Evolutionary conservation across 2,329 filamentous ascomycete species (phyloP).

Genomic region (Epichloe gansuensis): DNA sequence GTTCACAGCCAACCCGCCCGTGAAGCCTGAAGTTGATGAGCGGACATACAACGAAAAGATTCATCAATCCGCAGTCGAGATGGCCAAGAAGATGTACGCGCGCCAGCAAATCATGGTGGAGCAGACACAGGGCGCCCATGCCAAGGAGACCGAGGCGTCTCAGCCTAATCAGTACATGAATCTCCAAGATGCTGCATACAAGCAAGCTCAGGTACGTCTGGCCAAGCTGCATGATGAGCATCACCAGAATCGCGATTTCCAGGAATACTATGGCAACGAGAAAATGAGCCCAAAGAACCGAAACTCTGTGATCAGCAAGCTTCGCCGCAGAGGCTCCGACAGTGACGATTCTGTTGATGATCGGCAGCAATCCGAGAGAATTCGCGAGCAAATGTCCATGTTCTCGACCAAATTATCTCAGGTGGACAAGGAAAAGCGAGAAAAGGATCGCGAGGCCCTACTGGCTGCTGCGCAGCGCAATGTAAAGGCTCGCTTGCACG

Average conservation of each 20-base stretch:
- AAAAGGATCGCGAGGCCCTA: slow-evolving; percentile 61
- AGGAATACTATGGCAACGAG: slow-evolving; percentile 62
- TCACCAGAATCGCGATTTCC: slow-evolving; percentile 48
- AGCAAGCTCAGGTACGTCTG: slow-evolving; percentile 70
- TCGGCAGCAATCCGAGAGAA: slow-evolving; percentile 56
- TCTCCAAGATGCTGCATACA: slow-evolving; percentile 78
- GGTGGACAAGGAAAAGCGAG: slow-evolving; percentile 61
- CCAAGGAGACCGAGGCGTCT: slow-evolving; percentile 17
- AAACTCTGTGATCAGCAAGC: slow-evolving; percentile 41
- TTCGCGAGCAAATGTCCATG: slow-evolving; percentile 67
- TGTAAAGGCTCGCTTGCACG: slow-evolving; percentile 65
- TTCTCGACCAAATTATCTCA: slow-evolving; percentile 57
- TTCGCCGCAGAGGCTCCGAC: slow-evolving; percentile 47
- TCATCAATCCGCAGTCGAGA: slow-evolving; percentile 72
- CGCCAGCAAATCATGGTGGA: slow-evolving; percentile 52
- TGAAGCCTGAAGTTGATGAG: slow-evolving; percentile 62
- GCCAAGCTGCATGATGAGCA: slow-evolving; percentile 67
- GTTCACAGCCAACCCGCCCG: slow-evolving; percentile 65
- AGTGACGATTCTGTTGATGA: slow-evolving; percentile 57
- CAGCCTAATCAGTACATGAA: slow-evolving; percentile 47
- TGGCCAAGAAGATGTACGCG: slow-evolving; percentile 80
- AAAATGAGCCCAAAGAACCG: slow-evolving; percentile 23
- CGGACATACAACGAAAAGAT: slow-evolving; percentile 59
- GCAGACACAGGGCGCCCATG: slow-evolving; percentile 30
- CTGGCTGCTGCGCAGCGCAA: slow-evolving; percentile 74